phyloP scores from a whole-genome alignment of 148 eudicot species.

The Pouteria glomerata region DNA sequence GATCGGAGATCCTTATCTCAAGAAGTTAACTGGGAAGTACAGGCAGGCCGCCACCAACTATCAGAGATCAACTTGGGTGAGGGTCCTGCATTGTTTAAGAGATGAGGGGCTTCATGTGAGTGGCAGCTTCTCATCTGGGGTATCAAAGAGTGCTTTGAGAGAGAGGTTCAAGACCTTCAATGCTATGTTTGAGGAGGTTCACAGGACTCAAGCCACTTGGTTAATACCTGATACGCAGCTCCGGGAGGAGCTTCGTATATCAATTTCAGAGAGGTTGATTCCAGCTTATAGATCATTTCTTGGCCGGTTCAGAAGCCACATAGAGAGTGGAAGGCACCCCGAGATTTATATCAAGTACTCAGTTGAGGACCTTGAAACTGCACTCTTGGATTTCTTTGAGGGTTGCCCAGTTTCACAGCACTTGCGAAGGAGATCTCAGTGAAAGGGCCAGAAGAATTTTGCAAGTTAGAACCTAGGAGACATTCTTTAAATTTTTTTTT shows the following conservation, averaged over 20 bases:
- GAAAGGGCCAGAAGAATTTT: slow-evolving; percentile 12
- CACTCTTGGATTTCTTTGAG: slow-evolving; percentile 79
- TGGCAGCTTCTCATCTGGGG: slow-evolving; percentile 67
- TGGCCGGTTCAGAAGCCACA: slow-evolving; percentile 65
- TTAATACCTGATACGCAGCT: slow-evolving; percentile 68
- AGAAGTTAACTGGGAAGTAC: slow-evolving; percentile 51
- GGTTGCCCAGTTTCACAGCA: slow-evolving; percentile 68
- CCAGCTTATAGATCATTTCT: slow-evolving; percentile 82
- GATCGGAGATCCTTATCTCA: slow-evolving; percentile 70
- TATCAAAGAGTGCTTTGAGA: slow-evolving; percentile 63
- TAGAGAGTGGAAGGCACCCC: slow-evolving; percentile 75
- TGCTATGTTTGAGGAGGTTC: slow-evolving; percentile 80
- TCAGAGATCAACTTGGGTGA: slow-evolving; percentile 61
- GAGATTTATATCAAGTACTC: slow-evolving; percentile 77
- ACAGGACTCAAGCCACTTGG: slow-evolving; percentile 70
- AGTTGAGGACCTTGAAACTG: slow-evolving; percentile 68
- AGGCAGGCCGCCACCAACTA: slow-evolving; percentile 59
- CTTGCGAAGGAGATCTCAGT: slow-evolving; percentile 61
- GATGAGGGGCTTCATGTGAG: slow-evolving; percentile 85
- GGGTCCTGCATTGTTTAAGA: slow-evolving; percentile 66
- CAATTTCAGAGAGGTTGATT: slow-evolving; percentile 66
- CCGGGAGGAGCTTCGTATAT: slow-evolving; percentile 70
- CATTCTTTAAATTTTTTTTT: slow-evolving; percentile 44
- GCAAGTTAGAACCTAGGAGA: slow-evolving; percentile 37
- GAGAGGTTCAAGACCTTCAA: slow-evolving; percentile 80